Evolutionary conservation across 78 protist genomes (phyloP).

Genomic region (Andalucia godoyi): DNA sequence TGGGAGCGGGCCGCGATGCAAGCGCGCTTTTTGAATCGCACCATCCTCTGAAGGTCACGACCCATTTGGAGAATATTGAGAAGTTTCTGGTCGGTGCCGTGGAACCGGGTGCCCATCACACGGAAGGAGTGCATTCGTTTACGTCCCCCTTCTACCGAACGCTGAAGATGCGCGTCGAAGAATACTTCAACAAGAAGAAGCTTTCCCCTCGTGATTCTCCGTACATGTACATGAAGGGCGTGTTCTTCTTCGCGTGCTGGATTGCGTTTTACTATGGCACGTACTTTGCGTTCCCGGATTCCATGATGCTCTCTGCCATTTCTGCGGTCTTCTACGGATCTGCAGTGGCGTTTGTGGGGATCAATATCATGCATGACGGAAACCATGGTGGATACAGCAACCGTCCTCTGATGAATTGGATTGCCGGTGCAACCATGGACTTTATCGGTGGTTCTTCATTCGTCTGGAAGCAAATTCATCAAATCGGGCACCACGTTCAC

Average conservation of each 20-base stretch:
- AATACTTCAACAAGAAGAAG: too few relatives aligned
- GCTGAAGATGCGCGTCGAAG: too few relatives aligned
- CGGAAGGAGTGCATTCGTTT: too few relatives aligned
- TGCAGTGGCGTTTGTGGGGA: background rate
- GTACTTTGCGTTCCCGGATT: background rate
- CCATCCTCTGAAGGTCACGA: too few relatives aligned
- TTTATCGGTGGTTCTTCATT: constrained; percentile 1
- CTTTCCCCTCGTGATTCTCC: too few relatives aligned
- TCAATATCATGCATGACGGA: constrained; percentile 4
- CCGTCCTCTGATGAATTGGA: background rate
- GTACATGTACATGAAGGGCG: too few relatives aligned
- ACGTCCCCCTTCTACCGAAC: too few relatives aligned
- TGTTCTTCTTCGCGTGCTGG: too few relatives aligned
- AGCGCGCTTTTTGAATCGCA: background rate
- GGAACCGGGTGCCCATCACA: too few relatives aligned
- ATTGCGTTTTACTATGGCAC: background rate
- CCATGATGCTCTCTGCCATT: background rate
- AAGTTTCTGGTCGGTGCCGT: too few relatives aligned
- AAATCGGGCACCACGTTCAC: background rate
- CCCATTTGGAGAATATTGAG: too few relatives aligned
- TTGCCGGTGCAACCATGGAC: constrained; percentile 1
- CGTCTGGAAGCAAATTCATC: background rate
- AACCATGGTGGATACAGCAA: background rate
- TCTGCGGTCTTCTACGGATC: constrained; percentile 1
- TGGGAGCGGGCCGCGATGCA: background rate